phyloP scores from a whole-genome alignment of 73 alveolate genomes.

The Stentor roeselii region DNA sequence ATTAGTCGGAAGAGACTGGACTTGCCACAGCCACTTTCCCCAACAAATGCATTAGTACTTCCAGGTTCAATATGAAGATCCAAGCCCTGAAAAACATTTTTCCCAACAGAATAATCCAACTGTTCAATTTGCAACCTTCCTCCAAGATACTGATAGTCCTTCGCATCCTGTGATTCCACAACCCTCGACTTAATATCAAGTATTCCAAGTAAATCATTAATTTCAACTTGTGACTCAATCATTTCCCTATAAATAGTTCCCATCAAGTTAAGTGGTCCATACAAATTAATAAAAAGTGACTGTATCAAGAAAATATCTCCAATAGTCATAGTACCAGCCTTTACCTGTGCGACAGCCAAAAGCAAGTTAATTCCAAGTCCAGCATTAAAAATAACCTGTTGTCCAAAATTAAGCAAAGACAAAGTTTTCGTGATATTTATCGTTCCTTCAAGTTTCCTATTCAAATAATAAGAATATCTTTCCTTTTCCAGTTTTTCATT shows the following conservation, averaged over 20 bases:
- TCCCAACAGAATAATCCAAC: slow-evolving; percentile 45
- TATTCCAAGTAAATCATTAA: slow-evolving; percentile 63
- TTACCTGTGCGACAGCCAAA: slow-evolving; percentile 64
- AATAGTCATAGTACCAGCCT: slow-evolving; percentile 68
- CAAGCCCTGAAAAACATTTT: slow-evolving; percentile 45
- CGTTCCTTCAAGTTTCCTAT: slow-evolving; percentile 41
- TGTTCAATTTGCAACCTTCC: slow-evolving; percentile 68
- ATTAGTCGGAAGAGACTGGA: slow-evolving; percentile 72
- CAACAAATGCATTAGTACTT: slow-evolving; percentile 76
- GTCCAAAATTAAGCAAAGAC: slow-evolving; percentile 60
- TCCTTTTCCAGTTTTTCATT: slow-evolving; percentile 66
- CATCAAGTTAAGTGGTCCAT: slow-evolving; percentile 59
- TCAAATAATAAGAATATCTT: slow-evolving; percentile 47
- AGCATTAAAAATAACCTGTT: slow-evolving; percentile 46
- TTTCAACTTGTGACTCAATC: slow-evolving; percentile 72
- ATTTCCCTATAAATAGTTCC: slow-evolving; percentile 80
- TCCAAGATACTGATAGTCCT: slow-evolving; percentile 46
- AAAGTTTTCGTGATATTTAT: slow-evolving; percentile 50
- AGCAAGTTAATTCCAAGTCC: slow-evolving; percentile 77
- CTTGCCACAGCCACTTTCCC: slow-evolving; percentile 84
- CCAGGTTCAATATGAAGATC: slow-evolving; percentile 55
- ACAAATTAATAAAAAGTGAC: slow-evolving; percentile 67
- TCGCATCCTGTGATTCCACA: slow-evolving; percentile 65
- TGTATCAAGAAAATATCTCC: slow-evolving; percentile 84
- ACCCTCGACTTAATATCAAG: slow-evolving; percentile 55